phyloP scores from a whole-genome alignment of 2,329 filamentous ascomycete species.

The Trichoderma citrinoviride region DNA sequence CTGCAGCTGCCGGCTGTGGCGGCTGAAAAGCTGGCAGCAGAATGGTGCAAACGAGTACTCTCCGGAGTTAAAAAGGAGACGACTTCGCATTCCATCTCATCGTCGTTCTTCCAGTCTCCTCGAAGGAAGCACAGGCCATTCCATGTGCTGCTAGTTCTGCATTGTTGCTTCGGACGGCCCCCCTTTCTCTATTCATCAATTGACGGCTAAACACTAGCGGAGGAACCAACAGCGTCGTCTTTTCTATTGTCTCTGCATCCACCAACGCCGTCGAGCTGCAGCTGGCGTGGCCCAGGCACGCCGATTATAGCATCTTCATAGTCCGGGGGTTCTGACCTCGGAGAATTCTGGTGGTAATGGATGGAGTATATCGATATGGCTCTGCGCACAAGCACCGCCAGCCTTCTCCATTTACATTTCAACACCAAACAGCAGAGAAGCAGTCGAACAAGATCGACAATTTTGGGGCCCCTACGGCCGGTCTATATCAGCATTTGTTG shows the following conservation, averaged over 20 bases:
- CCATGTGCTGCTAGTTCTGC: neutral
- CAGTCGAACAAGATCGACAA: neutral
- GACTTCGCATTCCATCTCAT: neutral
- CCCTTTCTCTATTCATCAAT: neutral
- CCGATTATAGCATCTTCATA: neutral
- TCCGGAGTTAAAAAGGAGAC: neutral
- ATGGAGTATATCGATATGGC: neutral
- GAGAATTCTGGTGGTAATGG: neutral
- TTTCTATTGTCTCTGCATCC: constrained; percentile 3
- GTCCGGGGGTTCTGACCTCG: neutral
- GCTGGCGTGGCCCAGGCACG: neutral
- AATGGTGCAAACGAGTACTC: neutral
- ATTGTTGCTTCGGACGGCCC: neutral
- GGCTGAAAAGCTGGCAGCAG: neutral
- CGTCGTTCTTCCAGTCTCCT: neutral
- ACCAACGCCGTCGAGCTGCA: neutral
- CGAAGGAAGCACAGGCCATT: neutral
- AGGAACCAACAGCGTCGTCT: neutral
- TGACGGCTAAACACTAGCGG: neutral
- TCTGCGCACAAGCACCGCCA: neutral
- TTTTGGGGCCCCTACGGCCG: neutral
- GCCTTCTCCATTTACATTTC: neutral
- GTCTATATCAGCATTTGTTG: neutral
- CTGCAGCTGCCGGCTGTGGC: neutral
- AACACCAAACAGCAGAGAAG: neutral